A percentile compares a stretch with the other conserved stretches of the same genome.
Conservation (phyloP, 2,329 filamentous ascomycete genomes). For the Rachicladosporium sp. region DNA sequence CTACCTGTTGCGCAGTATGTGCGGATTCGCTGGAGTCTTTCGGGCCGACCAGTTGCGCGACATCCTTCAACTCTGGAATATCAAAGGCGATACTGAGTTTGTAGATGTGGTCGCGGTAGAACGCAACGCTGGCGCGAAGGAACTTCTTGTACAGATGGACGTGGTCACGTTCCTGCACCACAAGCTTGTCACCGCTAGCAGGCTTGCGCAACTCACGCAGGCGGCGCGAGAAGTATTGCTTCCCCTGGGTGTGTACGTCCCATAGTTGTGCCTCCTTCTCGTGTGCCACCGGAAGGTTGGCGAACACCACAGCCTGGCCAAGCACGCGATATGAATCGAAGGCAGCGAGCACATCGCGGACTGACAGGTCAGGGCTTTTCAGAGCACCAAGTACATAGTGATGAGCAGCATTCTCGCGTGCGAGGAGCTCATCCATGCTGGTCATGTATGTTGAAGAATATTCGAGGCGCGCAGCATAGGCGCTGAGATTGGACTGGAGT, state of each 20-base stretch:
- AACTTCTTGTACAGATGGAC: constrained; percentile 74
- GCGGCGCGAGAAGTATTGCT: constrained; percentile 62
- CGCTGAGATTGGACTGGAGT: constrained; percentile 5
- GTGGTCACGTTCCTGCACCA: constrained; percentile 59
- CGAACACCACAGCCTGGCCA: constrained; percentile 60
- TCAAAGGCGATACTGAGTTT: constrained; percentile 52
- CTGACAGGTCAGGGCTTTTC: constrained; percentile 13
- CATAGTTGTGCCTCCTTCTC: constrained; percentile 63
- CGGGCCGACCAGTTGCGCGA: constrained; percentile 32
- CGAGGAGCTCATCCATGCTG: constrained; percentile 23
- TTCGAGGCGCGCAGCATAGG: constrained; percentile 14
- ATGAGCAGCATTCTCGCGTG: constrained; percentile 17
- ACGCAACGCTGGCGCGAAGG: constrained; percentile 74
- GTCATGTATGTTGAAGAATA: constrained; percentile 7
- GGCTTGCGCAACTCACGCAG: constrained; percentile 41
- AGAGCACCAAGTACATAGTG: constrained; percentile 17
- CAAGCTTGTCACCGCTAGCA: constrained; percentile 29
- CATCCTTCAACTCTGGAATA: constrained; percentile 45
- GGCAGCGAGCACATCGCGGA: constrained; percentile 13
- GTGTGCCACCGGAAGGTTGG: constrained; percentile 54
- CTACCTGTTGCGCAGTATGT: constrained; percentile 15
- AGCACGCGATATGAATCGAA: constrained; percentile 46
- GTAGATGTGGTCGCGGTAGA: constrained; percentile 78
- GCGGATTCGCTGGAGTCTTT: too few species aligned
- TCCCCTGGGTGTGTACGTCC: constrained; percentile 66